Evolutionary conservation across 345 rosid genomes (phyloP), one percentile per base, ranked within the genome.

Genomic region (Citrus sp.): DNA sequence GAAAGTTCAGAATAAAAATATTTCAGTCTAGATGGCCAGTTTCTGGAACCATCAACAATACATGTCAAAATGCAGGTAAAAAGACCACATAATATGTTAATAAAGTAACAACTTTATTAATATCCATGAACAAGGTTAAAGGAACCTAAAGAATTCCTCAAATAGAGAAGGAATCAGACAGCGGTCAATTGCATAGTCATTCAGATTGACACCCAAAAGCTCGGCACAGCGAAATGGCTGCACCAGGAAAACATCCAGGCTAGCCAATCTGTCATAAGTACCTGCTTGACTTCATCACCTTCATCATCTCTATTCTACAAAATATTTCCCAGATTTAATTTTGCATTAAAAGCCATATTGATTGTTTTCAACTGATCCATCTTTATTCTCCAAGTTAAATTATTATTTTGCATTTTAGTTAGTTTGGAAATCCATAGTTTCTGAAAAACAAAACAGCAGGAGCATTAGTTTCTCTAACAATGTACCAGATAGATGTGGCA

Each of bases 111-210:
- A 55, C 2, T 7, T 35, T 32, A 37, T 28, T 28, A n/a, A 58
- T 69, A 55, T 16, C n/a, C 4, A 62, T 38, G 73, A 35, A 51
- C 37, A 60, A 73, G 28, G 19, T 21, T 4, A 25, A 30, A 21
- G 63, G 55, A 24, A 66, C 34, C 10, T 37, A 28, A 51, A 46
- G 21, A 60, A 1, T 30, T 63, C 67, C 14, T 80, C 7, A 64
- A 76, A 80, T 82, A 85, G 85, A 79, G 83, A 86, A 72, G 80
- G 83, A 85, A 88, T 85, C 91, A 86, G 88, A 80, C 25, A 78
- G 76, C 64, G 46, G 65, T 59, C 66, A 75, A 61, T 79, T 63
- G 73, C 49, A 58, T 67, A 59, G 67, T 86, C 87, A 86, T 74
- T 78, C 81, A 79, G 80, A 80, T 72, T 75, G 70, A 64, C 78